phyloP scores from a whole-genome alignment of 768 basidiomycete genomes.

The Kwoniella newhampshirensis region DNA sequence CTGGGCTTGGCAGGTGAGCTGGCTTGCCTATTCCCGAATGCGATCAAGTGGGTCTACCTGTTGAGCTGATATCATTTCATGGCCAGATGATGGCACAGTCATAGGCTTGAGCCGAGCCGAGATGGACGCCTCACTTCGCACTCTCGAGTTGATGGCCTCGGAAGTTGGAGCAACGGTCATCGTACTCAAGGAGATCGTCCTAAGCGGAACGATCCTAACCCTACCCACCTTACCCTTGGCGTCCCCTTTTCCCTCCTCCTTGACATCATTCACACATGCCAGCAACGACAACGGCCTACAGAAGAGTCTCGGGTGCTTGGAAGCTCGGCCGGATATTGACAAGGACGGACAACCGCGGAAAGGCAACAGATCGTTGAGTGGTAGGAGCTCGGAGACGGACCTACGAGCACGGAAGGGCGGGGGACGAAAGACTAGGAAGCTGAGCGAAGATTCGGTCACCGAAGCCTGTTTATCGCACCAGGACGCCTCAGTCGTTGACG shows the following conservation, averaged over 20 bases:
- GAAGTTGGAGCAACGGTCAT: slow-evolving; percentile 91
- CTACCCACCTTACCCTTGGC: neutral
- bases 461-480: no score
- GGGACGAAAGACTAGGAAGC: slow-evolving; percentile 4
- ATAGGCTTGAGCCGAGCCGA: slow-evolving; percentile 71
- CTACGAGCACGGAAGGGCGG: neutral
- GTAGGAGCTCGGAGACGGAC: no score
- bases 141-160: slow-evolving; percentile 88
- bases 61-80: no score
- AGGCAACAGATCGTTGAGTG: no score
- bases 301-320: no score
- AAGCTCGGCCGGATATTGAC: no score
- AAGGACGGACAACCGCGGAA: no score
- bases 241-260: slow-evolving; percentile 8
- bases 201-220: slow-evolving; percentile 4
- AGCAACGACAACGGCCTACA: neutral
- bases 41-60: no score
- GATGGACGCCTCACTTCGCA: slow-evolving; percentile 77
- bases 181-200: slow-evolving; percentile 74
- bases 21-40: no score
- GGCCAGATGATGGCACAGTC: slow-evolving; percentile 80
- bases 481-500: no score
- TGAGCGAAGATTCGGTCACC: neutral
- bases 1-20: slow-evolving; percentile 60
- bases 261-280: no score